These are phyloP conservation scores for Puccinia novopanici DNA, from an alignment of 1,284 basidiomycete genomes.

Conservation along the genomic window DNA sequence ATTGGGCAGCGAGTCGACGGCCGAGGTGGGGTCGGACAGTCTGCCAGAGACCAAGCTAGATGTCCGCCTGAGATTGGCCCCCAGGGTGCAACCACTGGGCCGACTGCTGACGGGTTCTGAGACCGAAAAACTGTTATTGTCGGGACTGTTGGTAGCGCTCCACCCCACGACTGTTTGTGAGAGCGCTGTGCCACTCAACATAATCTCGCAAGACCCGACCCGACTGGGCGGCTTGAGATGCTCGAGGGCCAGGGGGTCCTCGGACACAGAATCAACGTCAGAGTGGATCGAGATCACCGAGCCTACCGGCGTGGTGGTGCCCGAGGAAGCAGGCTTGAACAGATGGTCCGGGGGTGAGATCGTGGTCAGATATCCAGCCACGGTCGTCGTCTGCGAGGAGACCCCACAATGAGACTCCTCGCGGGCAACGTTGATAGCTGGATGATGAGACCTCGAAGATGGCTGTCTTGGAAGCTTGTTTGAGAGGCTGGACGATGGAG, in stretches of 20 bases:
- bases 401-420: background rate
- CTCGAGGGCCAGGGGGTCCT: slow-evolving; percentile 8
- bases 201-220: background rate
- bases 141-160: background rate
- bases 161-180: background rate
- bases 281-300: slow-evolving; percentile 21
- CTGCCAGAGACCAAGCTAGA: background rate
- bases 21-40: background rate
- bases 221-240: slow-evolving; percentile 9
- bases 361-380: background rate
- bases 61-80: background rate
- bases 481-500: background rate
- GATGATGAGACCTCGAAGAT: background rate
- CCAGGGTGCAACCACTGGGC: background rate
- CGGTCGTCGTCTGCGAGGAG: background rate
- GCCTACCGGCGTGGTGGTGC: background rate
- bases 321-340: background rate
- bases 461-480: background rate
- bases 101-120: background rate
- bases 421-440: background rate
- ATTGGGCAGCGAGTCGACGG: background rate
- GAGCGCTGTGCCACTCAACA: background rate
- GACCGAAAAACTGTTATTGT: background rate
- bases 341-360: background rate
- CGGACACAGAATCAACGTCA: background rate